Evolutionary conservation across 495 filamentous ascomycete species (phyloP), one percentile per base, ranked within the genome.

Genomic region (Hyaloscypha variabilis): DNA sequence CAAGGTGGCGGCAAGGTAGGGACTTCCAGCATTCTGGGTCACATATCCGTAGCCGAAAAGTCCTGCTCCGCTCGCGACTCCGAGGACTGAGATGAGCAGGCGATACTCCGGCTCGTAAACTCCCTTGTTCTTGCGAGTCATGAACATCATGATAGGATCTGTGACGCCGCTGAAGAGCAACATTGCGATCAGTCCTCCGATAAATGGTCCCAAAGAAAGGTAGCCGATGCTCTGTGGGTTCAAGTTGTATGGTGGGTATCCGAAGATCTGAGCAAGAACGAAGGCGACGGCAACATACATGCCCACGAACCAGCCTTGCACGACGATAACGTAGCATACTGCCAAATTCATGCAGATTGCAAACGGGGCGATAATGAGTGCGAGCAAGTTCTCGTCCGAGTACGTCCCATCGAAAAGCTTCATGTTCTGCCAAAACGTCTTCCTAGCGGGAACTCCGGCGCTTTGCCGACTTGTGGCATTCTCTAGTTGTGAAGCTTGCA

Each of bases 281-380:
- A 77, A 8, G 86, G 24, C 79, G 85, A 68, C 88, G 87, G 36
- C 88, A 74, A 58, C 89, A 83, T 68, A 89, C 87, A 77, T 88
- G 87, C 73, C 83, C 82, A 49, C 87, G 77, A 50, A 90, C 80
- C 81, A 83, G 2, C 86, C 87, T 70, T 89, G 88, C 14, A 81
- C 83, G 68, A 90, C 85, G 36, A 87, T 86, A 30, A 85, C 82
- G 62, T 87, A 90, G 62, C 85, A 84, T 24, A 89, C 83, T 4
- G 88, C 83, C 0, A 85, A 85, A 78, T 87, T 88, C 29, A 81
- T 83, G 23, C 53, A 55, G 46, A 64, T 31, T 10, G 50, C 36
- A 53, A 83, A 69, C 6, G 79, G 79, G 28, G 77, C 70, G 1
- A 76, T 65, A 56, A 79, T 74, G 81, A 88, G 82, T 23, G 42